Evolutionary conservation across 2,329 filamentous ascomycete genomes (phyloP).

Genomic region (Parastagonospora avenae): DNA sequence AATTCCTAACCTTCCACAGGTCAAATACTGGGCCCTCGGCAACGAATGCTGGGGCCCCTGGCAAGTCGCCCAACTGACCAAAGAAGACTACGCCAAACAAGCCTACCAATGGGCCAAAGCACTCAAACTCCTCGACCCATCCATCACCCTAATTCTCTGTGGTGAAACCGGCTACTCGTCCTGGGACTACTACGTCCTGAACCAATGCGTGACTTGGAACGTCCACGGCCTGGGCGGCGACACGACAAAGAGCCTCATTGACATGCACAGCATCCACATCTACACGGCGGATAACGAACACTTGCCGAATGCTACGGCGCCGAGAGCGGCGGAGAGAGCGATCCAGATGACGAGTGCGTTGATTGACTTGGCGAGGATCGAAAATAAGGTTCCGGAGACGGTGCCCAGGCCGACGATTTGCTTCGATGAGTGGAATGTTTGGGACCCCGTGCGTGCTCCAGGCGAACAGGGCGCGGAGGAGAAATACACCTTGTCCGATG

Average conservation of each 20-base stretch:
- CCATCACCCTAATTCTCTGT: conserved; percentile 72
- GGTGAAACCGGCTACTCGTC: conserved; percentile 70
- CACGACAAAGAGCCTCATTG: conserved; percentile 61
- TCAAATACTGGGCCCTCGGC: conserved; percentile 86
- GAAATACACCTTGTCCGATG: conserved; percentile 72
- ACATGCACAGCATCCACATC: conserved; percentile 82
- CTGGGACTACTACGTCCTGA: conserved; percentile 77
- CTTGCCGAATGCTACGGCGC: conserved; percentile 56
- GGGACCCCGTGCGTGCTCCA: conserved; percentile 73
- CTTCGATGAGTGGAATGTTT: conserved; percentile 87
- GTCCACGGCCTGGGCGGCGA: conserved; percentile 56
- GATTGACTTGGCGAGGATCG: conserved; percentile 75
- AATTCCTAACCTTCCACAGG: conserved; percentile 16
- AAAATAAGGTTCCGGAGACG: conserved; percentile 64
- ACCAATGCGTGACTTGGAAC: conserved; percentile 66
- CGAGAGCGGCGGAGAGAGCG: conserved; percentile 71
- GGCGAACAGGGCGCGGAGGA: conserved; percentile 76
- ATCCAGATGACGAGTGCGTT: conserved; percentile 72
- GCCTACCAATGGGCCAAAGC: conserved; percentile 75
- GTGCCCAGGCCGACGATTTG: conserved; percentile 73
- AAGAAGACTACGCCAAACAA: conserved; percentile 71
- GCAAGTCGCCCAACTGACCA: conserved; percentile 71
- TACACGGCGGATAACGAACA: conserved; percentile 67
- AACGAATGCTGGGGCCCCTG: conserved; percentile 74
- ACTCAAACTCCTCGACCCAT: conserved; percentile 72